Conservation (phyloP, 306 rosid species). For the Urtica urens region DNA sequence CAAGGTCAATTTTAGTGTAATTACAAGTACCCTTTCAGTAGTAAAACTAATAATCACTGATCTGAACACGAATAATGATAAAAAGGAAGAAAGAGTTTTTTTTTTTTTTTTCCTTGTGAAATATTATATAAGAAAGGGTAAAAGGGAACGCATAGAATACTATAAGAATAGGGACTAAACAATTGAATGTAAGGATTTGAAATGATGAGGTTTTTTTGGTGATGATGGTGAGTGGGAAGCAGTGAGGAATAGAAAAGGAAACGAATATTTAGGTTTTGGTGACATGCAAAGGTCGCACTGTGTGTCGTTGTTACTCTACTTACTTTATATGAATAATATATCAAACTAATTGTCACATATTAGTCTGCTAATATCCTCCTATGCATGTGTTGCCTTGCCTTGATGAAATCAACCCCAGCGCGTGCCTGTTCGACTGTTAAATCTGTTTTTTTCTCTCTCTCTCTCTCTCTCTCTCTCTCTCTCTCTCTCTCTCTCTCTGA, state of each 20-base stretch:
- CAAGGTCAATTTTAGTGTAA: slow-evolving; percentile 34
- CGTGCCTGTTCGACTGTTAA: slow-evolving; percentile 34
- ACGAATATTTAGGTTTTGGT: slow-evolving; percentile 63
- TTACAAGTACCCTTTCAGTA: slow-evolving; percentile 32
- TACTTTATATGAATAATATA: neutral
- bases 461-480: slow-evolving; percentile 9
- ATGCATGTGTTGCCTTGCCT: slow-evolving; percentile 33
- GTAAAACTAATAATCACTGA: slow-evolving; percentile 21
- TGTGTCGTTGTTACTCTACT: slow-evolving; percentile 7
- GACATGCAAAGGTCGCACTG: slow-evolving; percentile 29
- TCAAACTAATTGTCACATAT: neutral
- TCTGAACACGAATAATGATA: slow-evolving; percentile 17
- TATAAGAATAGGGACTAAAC: neutral
- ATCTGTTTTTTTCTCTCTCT: too few species aligned
- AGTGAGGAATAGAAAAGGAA: slow-evolving; percentile 19
- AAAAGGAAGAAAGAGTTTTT: slow-evolving; percentile 18
- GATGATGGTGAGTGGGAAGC: slow-evolving; percentile 51
- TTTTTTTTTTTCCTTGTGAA: slow-evolving; percentile 13
- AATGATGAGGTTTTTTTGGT: slow-evolving; percentile 45
- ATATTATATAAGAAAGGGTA: slow-evolving; percentile 10
- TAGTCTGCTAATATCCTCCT: slow-evolving; percentile 19
- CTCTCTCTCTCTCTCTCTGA: slow-evolving; percentile 12
- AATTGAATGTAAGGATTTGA: slow-evolving; percentile 16
- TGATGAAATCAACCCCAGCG: slow-evolving; percentile 37
- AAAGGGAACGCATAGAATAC: neutral